Base-by-base conservation (phyloP, 768 basidiomycete genomes). In the Mycena floridula region DNA sequence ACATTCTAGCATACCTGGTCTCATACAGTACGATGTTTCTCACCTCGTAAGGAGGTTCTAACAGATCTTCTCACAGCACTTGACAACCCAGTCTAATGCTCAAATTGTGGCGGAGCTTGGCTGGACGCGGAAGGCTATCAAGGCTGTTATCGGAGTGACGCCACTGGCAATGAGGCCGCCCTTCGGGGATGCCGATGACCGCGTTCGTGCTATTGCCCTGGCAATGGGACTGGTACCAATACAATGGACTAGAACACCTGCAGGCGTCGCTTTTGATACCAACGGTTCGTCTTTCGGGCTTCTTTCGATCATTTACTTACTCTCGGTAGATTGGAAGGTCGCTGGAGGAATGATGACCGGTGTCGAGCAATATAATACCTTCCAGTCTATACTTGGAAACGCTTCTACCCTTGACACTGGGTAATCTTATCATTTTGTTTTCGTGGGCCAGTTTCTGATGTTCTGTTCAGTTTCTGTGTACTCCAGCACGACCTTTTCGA, bases 1-100 rank as follows among this genome's bases (percentile, higher is more conserved):
- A n/a, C n/a, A n/a, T n/a, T n/a, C n/a, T n/a, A n/a, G n/a, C 89
- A 92, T 64, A 93, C 91, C 9, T 97, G 93, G 93, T 88, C 88
- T 1, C 93, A 95, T 60, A 77, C 65, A 45, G 84, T 79, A 46
- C 15, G 69, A 57, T 1, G 28, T 11, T 40, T n/a, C 28, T 24
- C 44, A 37, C n/a, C n/a, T n/a, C n/a, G n/a, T n/a, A n/a, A n/a
- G n/a, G n/a, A n/a, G n/a, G n/a, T n/a, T n/a, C n/a, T n/a, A 13
- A 35, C 32, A 35, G 30, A 24, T 27, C 26, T 13, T 47, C 37
- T 3, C 27, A 43, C 47, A 83, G 83, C 72, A 72, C 21, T 70
- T 82, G 44, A 89, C 89, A 0, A 67, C 74, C 28, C 68, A 89
- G 50, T 82, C 88, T 35, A 96, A 77, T 54, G 81, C 76, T 57